Conservation (phyloP, 352 stramenopile genomes). For the Phytophthora syringae region DNA sequence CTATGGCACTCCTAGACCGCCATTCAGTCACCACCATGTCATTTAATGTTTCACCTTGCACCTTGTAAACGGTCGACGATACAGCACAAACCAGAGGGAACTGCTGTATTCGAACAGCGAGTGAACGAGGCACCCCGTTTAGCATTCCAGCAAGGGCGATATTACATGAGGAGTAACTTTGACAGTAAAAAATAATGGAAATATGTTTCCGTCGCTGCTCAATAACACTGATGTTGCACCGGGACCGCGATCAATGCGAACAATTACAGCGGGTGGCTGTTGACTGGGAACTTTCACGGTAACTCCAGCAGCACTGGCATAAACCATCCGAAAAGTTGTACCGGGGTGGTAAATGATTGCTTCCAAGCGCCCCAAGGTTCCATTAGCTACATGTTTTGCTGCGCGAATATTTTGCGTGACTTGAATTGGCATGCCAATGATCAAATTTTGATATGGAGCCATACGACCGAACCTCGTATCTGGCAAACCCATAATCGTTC, state of each 20-base stretch:
- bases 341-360: background rate
- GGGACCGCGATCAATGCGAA: background rate
- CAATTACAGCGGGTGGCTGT: background rate
- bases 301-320: background rate
- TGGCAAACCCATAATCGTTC: background rate
- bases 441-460: slow-evolving; percentile 14
- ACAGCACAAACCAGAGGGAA: too few species aligned
- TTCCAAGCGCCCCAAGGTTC: slow-evolving; percentile 8
- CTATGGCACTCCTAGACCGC: background rate
- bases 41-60: slow-evolving; percentile 17
- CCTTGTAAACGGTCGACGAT: slow-evolving; percentile 18
- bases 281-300: slow-evolving; percentile 1
- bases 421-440: too few species aligned
- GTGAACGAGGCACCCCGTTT: too few species aligned
- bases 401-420: slow-evolving; percentile 16
- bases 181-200: slow-evolving; percentile 7
- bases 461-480: slow-evolving; percentile 4
- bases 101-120: too few species aligned
- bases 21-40: slow-evolving; percentile 17
- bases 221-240: background rate
- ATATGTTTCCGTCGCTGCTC: slow-evolving; percentile 1
- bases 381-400: slow-evolving; percentile 14
- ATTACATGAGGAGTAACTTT: background rate
- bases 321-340: slow-evolving; percentile 5
- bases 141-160: slow-evolving; percentile 9